A percentile compares a stretch with the other conserved stretches of the same genome.
phyloP scores from a whole-genome alignment of 441 rosid genomes.

The Aleurites moluccanus region DNA sequence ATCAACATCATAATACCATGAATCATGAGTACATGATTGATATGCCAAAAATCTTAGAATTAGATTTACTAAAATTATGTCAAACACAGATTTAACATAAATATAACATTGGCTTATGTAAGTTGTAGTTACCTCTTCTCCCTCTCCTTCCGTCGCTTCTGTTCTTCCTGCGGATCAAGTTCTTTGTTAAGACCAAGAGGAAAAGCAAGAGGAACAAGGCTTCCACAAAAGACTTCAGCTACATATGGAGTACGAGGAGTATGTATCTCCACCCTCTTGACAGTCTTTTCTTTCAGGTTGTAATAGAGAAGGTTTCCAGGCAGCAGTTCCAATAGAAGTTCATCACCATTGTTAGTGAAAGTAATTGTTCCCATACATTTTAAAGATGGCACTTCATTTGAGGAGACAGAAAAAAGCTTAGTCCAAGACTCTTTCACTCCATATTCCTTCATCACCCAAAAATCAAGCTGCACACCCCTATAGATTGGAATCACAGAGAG shows the following conservation, averaged over 20 bases:
- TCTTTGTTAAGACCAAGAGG: constrained; percentile 1
- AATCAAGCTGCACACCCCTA: constrained; percentile 13
- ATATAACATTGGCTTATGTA: not conserved
- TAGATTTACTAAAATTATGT: not conserved
- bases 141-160: not conserved
- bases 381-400: not conserved
- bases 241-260: not conserved
- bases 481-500: not conserved
- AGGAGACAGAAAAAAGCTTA: constrained; percentile 4
- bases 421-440: constrained; percentile 36
- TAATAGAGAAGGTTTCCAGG: constrained; percentile 19
- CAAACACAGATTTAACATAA: not conserved
- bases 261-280: constrained; percentile 11
- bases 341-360: constrained; percentile 13
- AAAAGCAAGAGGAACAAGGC: constrained; percentile 14
- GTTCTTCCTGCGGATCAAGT: too few relatives aligned
- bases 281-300: constrained; percentile 15
- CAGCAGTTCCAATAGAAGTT: constrained; percentile 17
- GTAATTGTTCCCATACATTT: constrained; percentile 11
- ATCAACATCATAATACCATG: too few relatives aligned
- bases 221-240: constrained; percentile 15
- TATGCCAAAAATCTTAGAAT: not conserved
- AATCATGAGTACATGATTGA: not conserved
- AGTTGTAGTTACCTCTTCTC: not conserved
- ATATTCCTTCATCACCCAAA: constrained; percentile 35